Evolutionary conservation across 164 flowering plant species (phyloP).

Genomic region (Protea cynaroides): DNA sequence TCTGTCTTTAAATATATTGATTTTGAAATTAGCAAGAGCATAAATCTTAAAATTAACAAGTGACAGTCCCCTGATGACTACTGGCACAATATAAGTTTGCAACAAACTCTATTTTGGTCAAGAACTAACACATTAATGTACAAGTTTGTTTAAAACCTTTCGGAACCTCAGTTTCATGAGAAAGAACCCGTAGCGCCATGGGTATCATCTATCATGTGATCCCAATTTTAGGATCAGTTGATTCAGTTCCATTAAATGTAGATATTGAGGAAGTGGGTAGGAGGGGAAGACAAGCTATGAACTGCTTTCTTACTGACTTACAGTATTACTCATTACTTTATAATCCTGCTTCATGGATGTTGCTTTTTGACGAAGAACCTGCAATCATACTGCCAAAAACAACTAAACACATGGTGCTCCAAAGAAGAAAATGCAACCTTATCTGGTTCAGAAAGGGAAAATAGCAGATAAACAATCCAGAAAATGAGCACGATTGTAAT

Average conservation of each 20-base stretch:
- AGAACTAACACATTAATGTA: background rate
- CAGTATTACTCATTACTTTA: constrained; percentile 73
- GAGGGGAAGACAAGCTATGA: background rate
- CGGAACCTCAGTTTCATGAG: background rate
- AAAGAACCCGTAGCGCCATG: background rate
- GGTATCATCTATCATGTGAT: background rate
- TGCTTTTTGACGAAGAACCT: constrained; percentile 98
- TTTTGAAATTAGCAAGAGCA: background rate
- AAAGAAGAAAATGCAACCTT: constrained; percentile 1
- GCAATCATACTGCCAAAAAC: constrained; percentile 40
- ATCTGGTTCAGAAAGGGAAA: background rate
- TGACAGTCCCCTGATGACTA: background rate
- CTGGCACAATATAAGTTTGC: background rate
- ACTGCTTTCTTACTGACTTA: constrained; percentile 27
- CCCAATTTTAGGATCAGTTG: background rate
- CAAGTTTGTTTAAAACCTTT: background rate
- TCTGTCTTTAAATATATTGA: no score
- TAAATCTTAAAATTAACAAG: background rate
- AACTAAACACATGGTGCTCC: constrained; percentile 22
- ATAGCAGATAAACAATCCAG: background rate
- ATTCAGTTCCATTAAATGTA: background rate
- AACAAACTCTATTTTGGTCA: constrained; percentile 5
- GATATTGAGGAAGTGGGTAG: background rate
- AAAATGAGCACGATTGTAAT: constrained; percentile 7
- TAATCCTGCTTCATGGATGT: constrained; percentile 99